Conservation (phyloP, 768 basidiomycete genomes). For the Daedaleopsis nitida region DNA sequence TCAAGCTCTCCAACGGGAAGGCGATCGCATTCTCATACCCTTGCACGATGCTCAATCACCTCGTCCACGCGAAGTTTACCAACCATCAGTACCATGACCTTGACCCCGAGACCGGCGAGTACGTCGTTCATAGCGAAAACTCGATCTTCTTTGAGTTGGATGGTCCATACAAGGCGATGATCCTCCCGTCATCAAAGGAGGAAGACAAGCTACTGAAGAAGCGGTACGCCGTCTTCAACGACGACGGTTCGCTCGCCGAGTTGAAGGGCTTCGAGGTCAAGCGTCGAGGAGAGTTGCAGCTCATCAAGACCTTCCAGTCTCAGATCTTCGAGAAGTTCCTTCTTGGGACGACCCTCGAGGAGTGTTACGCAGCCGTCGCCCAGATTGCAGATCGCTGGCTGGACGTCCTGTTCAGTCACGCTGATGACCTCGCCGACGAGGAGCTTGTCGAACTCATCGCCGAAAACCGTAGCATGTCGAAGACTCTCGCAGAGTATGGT, state of each 20-base stretch:
- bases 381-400: conserved; percentile 96
- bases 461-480: conserved; percentile 97
- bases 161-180: conserved; percentile 99
- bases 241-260: conserved; percentile 96
- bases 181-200: conserved; percentile 97
- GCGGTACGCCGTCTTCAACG: conserved; percentile 98
- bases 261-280: conserved; percentile 99
- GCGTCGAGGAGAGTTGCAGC: conserved; percentile 93
- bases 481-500: conserved; percentile 93
- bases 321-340: conserved; percentile 98
- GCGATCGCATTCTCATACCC: conserved; percentile 90
- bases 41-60: conserved; percentile 99
- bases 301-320: conserved; percentile 99
- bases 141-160: conserved; percentile 99
- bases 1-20: conserved; percentile 88
- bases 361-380: conserved; percentile 95
- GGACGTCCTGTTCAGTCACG: conserved; percentile 88
- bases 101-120: conserved; percentile 81
- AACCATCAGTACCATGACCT: conserved; percentile 98
- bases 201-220: conserved; percentile 99
- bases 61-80: conserved; percentile 93
- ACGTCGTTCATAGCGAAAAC: conserved; percentile 89
- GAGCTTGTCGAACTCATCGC: conserved; percentile 98
- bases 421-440: conserved; percentile 82
- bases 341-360: conserved; percentile 88